phyloP scores from a whole-genome alignment of 1,139 yeast genomes.

The Debaryomyces psychrophilus region DNA sequence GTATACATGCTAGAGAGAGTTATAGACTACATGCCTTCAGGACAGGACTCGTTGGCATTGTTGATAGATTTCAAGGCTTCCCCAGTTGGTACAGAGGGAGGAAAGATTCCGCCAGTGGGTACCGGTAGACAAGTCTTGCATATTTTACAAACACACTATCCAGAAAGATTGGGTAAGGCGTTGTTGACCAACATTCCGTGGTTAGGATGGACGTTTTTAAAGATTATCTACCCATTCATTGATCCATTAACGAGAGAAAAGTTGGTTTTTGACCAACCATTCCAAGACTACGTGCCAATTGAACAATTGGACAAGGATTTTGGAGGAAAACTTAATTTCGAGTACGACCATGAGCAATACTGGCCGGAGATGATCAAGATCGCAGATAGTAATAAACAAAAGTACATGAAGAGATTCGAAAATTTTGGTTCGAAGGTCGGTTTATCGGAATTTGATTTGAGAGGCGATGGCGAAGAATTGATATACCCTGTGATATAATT shows the following conservation, averaged over 20 bases:
- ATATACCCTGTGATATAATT: conserved; percentile 1
- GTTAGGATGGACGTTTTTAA: conserved; percentile 51
- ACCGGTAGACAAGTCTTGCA: conserved; percentile 75
- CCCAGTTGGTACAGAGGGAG: conserved; percentile 54
- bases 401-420: conserved; percentile 42
- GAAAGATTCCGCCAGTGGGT: conserved; percentile 81
- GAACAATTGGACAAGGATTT: conserved; percentile 52
- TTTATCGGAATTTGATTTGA: conserved; percentile 69
- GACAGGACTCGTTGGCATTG: conserved; percentile 51
- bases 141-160: conserved; percentile 62
- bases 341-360: conserved; percentile 45
- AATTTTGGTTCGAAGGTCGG: conserved; percentile 46
- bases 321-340: conserved; percentile 38
- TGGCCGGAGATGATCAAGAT: conserved; percentile 48
- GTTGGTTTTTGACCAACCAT: conserved; percentile 52
- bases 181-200: conserved; percentile 52
- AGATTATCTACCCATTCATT: conserved; percentile 51
- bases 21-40: conserved; percentile 52
- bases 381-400: conserved; percentile 39
- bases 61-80: conserved; percentile 51
- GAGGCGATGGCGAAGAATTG: conserved; percentile 54
- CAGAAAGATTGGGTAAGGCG: conserved; percentile 52
- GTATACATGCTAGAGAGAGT: conserved; percentile 54
- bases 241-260: conserved; percentile 55
- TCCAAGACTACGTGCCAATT: conserved; percentile 47